These are phyloP conservation scores for Paecilomyces dactylethromorphus DNA, from an alignment of 2,329 filamentous ascomycete genomes.

Conservation along the genomic window DNA sequence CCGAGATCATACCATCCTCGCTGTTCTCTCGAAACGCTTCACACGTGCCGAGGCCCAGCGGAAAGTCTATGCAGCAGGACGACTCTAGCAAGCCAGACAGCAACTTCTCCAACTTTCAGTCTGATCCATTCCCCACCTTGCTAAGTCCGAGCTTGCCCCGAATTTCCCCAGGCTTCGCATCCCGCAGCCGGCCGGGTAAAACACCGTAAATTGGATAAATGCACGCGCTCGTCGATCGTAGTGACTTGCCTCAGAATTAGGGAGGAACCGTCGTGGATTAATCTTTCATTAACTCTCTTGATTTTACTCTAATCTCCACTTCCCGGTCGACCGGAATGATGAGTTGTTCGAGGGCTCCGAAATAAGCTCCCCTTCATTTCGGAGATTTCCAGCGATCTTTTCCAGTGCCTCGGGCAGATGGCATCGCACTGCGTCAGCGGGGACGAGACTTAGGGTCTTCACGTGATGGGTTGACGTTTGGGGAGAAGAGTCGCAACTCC, in stretches of 20 bases:
- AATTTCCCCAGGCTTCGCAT: neutral
- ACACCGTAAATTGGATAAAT: neutral
- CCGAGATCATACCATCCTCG: neutral
- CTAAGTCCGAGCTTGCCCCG: neutral
- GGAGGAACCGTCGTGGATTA: neutral
- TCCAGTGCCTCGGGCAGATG: neutral
- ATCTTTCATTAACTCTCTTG: neutral
- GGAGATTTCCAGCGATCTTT: neutral
- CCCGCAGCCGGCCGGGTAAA: neutral
- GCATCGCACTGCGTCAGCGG: neutral
- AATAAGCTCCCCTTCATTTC: neutral
- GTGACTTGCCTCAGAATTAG: neutral
- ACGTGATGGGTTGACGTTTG: neutral
- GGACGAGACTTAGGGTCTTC: neutral
- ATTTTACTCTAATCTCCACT: neutral
- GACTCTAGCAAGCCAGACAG: neutral
- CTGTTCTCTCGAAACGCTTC: neutral
- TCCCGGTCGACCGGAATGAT: neutral
- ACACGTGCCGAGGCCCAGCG: neutral
- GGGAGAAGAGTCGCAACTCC: neutral
- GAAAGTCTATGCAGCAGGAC: neutral
- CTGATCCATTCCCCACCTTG: neutral
- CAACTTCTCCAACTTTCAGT: neutral
- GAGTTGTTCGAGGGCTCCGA: neutral
- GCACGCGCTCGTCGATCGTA: neutral